Base-by-base conservation (phyloP, 2,329 filamentous ascomycete genomes). In the Aspergillus novofumigatus region DNA sequence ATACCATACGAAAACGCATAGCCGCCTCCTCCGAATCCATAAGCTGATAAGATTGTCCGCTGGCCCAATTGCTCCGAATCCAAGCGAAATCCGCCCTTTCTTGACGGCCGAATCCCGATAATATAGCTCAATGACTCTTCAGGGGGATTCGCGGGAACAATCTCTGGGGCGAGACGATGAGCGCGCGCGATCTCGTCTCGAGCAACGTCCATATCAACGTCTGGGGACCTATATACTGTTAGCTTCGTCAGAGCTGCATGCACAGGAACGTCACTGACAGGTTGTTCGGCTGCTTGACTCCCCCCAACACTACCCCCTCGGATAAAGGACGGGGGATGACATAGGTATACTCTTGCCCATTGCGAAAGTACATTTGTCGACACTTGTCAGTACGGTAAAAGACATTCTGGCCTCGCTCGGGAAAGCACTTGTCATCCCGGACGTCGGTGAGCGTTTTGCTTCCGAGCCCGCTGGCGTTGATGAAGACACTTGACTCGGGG, bases 101-200 rank as follows among this genome's bases (percentile, higher is more conserved):
- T 58, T 0, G 69, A 72, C 0, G 72, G 71, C 5, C 72, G 69
- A 48, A 75, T 74, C 3, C 72, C 72, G 49, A 74, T 65, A 25
- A 75, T 71, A 44, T 75, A 66, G 23, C 69, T 68, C 26, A 74
- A 52, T 1, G 61, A 56, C 9, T 64, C 59, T n/a, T 66, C 62
- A 2, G 65, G 52, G 6, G 72, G 72, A 5, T 67, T 55, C 49
- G 66, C 63, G 0, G 72, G 72, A 5, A 75, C 69, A 44, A 75
- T 62, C 1, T 72, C 67, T 0, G 72, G 72, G 1, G 72, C 72
- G n/a, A 75, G 67, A 44, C 64, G 65, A 59, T 75, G 72, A 10
- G 72, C 70, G 25, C 72, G 72, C n/a, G 69, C 62, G 49, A 75
- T 74, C 52, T 75, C 72, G 54, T 75, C 72, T n/a, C 64, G 65